A percentile compares a stretch with the other conserved stretches of the same genome.
phyloP scores from a whole-genome alignment of 2,329 filamentous ascomycete genomes.

The Diaporthe citri region DNA sequence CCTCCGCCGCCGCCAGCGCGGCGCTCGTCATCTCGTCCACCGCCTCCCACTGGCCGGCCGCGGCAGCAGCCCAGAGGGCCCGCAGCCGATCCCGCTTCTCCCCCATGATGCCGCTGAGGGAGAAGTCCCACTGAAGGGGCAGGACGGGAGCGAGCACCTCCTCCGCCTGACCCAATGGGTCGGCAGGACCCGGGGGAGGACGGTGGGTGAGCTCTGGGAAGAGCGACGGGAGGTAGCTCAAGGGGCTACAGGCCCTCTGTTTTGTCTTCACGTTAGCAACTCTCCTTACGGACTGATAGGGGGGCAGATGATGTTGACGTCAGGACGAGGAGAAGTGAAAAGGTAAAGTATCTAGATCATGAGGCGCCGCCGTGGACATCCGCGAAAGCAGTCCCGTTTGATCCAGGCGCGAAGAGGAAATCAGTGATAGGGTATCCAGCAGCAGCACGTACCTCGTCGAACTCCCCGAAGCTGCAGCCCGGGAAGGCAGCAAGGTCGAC shows the following conservation, averaged over 20 bases:
- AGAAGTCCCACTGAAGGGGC: slow-evolving; percentile 18
- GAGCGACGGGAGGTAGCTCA: slow-evolving; percentile 18
- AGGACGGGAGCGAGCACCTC: neutral
- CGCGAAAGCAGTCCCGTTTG: no score
- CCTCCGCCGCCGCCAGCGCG: neutral
- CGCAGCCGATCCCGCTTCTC: slow-evolving; percentile 21
- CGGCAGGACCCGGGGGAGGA: neutral
- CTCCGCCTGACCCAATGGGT: neutral
- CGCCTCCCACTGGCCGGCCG: slow-evolving; percentile 5
- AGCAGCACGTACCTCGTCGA: slow-evolving; percentile 18
- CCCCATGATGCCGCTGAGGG: slow-evolving; percentile 14
- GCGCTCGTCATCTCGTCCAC: slow-evolving; percentile 22
- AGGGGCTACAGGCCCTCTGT: slow-evolving; percentile 22
- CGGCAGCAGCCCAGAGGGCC: slow-evolving; percentile 20
- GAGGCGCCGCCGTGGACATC: neutral
- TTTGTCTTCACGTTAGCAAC: slow-evolving; percentile 7
- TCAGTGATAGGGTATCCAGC: neutral
- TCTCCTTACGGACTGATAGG: neutral
- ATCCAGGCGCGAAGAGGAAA: neutral
- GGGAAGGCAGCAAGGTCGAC: slow-evolving; percentile 24
- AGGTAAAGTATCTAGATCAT: neutral
- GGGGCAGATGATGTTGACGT: neutral
- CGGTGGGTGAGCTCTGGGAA: slow-evolving; percentile 30
- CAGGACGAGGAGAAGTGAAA: neutral
- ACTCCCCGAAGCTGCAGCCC: neutral